Base-by-base conservation (phyloP, 495 filamentous ascomycete genomes). In the Copromyces sp. region DNA sequence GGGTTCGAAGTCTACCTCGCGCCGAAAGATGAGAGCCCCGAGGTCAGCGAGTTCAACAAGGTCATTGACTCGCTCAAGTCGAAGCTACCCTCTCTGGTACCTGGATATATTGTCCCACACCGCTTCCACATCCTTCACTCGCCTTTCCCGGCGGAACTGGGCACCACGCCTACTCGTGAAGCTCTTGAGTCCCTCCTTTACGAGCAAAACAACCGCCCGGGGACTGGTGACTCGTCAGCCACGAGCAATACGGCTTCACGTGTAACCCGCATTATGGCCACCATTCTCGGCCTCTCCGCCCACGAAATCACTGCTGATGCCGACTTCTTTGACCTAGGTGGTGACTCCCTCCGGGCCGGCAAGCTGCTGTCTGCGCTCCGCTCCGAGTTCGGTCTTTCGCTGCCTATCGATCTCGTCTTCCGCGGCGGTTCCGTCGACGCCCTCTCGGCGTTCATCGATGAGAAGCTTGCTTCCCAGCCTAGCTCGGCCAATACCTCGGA, bases 321-420 rank as follows among this genome's bases (percentile, higher is more conserved):
- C 2, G 79, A 83, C 71, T 86, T 86, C 68, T 85, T 86, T 74
- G 77, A 80, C 9, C 78, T 84, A 32, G 84, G 84, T 3, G 84
- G 84, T 44, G 81, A 84, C 44, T 85, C 84, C 71, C 75, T 86
- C 9, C 76, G 73, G 17, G 84, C 84, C 24, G 84, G 84, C 24
- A 78, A 77, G 45, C 75, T 86, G 6, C 73, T 84, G 17, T 83
- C 84, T 0, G 69, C 76, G 2, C 75, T 85, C 17, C 80, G 83
- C 39, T 77, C 77, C 35, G 76, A 81, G 59, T 83, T 84, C 17
- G 71, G 73, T 38, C 70, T 82, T 3, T 78, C 77, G 35, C 72
- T 84, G 4, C 77, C 83, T 7, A 80, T 83, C 65, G 82, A 83
- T 24, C 73, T 81, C 32, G 77, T 85, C 35, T 84, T 85, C 75